Evolutionary conservation across 495 filamentous ascomycete genomes (phyloP).

Genomic region (Polyplosphaeria fusca): DNA sequence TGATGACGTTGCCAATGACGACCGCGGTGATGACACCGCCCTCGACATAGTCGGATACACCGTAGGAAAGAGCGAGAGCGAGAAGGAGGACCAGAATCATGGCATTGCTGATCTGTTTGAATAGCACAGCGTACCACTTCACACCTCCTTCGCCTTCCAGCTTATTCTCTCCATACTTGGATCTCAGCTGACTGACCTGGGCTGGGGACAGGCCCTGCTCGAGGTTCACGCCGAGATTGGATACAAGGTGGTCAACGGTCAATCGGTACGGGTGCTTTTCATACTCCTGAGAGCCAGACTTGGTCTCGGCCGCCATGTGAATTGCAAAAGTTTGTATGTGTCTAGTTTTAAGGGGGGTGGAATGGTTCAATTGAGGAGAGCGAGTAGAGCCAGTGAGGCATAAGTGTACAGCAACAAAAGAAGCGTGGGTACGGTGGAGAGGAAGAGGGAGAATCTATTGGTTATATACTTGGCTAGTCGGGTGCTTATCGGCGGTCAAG

Average conservation of each 20-base stretch:
- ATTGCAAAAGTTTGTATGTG: too few relatives aligned
- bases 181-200: slow-evolving; percentile 50
- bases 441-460: neutral
- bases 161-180: slow-evolving; percentile 59
- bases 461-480: slow-evolving; percentile 7
- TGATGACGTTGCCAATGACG: slow-evolving; percentile 24
- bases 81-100: slow-evolving; percentile 53
- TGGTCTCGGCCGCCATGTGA: too few relatives aligned
- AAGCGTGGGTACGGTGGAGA: neutral
- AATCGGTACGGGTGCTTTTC: slow-evolving; percentile 53
- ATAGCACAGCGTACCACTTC: slow-evolving; percentile 62
- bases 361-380: slow-evolving; percentile 11
- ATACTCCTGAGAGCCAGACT: slow-evolving; percentile 16
- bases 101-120: slow-evolving; percentile 64
- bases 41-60: slow-evolving; percentile 28
- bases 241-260: slow-evolving; percentile 50
- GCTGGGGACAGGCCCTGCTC: slow-evolving; percentile 56
- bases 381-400: slow-evolving; percentile 6
- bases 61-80: slow-evolving; percentile 29
- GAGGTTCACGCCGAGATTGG: slow-evolving; percentile 51
- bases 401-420: neutral
- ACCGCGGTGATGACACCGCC: slow-evolving; percentile 31
- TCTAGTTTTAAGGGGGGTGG: slow-evolving; percentile 10
- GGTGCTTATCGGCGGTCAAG: neutral
- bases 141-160: slow-evolving; percentile 59